Conservation (phyloP, 345 rosid species). For the Brassica carinata region DNA sequence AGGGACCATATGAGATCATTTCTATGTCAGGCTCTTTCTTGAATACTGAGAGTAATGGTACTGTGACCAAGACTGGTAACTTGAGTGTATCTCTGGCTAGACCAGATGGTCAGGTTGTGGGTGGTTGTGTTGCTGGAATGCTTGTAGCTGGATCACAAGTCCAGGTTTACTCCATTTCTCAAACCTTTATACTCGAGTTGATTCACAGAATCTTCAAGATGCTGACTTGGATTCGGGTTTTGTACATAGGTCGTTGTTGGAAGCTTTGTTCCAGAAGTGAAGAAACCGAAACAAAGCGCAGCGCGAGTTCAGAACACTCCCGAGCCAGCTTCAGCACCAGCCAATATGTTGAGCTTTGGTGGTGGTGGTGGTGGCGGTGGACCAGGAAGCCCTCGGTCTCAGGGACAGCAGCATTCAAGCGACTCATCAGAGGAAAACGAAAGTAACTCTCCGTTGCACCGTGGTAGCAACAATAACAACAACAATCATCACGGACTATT, state of each 20-base stretch:
- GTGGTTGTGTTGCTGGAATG: conserved; percentile 88
- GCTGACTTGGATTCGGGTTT: conserved; percentile 8
- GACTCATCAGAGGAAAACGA: conserved; percentile 87
- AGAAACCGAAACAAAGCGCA: conserved; percentile 46
- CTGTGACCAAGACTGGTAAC: conserved; percentile 71
- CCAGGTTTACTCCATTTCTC: conserved; percentile 52
- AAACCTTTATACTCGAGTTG: neutral
- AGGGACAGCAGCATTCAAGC: conserved; percentile 61
- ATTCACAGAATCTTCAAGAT: neutral
- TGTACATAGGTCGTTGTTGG: conserved; percentile 75
- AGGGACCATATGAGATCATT: conserved; percentile 90
- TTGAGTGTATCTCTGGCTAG: conserved; percentile 82
- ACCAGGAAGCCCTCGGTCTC: conserved; percentile 68
- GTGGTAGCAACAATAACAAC: conserved; percentile 28
- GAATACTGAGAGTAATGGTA: conserved; percentile 70
- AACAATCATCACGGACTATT: conserved; percentile 33
- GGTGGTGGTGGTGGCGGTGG: conserved; percentile 40
- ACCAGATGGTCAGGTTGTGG: conserved; percentile 85
- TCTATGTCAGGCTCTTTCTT: conserved; percentile 86
- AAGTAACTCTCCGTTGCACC: conserved; percentile 32
- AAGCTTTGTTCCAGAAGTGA: conserved; percentile 76
- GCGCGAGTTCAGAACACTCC: conserved; percentile 42
- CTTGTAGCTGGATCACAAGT: conserved; percentile 86
- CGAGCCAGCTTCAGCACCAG: conserved; percentile 53
- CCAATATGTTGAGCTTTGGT: conserved; percentile 68